Evolutionary conservation across 441 rosid species (phyloP).

Genomic region (Pelargonium cotyledonis): DNA sequence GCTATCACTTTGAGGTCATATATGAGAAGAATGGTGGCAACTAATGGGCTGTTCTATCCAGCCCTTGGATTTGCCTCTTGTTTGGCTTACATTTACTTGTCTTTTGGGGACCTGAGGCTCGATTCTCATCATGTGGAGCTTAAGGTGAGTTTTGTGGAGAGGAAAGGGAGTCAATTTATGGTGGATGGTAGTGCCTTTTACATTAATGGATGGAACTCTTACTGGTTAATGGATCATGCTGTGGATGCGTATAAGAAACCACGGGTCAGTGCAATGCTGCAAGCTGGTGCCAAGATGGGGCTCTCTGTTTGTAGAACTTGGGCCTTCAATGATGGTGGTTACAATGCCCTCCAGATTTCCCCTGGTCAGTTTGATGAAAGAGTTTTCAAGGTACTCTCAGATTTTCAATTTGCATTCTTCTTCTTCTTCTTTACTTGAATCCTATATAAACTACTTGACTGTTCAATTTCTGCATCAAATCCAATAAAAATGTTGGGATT

Average conservation of each 20-base stretch:
- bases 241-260: slow-evolving; percentile 57
- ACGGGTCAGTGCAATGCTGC: slow-evolving; percentile 61
- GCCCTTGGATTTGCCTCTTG: slow-evolving; percentile 75
- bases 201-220: slow-evolving; percentile 92
- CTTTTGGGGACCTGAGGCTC: slow-evolving; percentile 57
- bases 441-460: neutral
- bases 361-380: slow-evolving; percentile 87
- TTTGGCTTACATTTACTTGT: slow-evolving; percentile 60
- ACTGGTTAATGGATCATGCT: slow-evolving; percentile 89
- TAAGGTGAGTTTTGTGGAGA: slow-evolving; percentile 48
- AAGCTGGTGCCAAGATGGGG: slow-evolving; percentile 86
- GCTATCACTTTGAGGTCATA: slow-evolving; percentile 14
- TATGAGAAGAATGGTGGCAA: slow-evolving; percentile 38
- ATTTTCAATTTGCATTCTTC: neutral
- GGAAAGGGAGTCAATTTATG: slow-evolving; percentile 68
- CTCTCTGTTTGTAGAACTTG: slow-evolving; percentile 88
- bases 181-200: slow-evolving; percentile 54
- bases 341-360: slow-evolving; percentile 82
- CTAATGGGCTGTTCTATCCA: slow-evolving; percentile 50
- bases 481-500: neutral
- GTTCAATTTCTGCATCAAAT: too few relatives aligned
- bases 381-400: slow-evolving; percentile 59
- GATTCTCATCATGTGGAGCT: slow-evolving; percentile 24
- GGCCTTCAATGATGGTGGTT: slow-evolving; percentile 92
- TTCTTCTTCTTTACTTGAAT: neutral